These are phyloP conservation scores for Acrasis kona DNA, from an alignment of 78 protist genomes.

Conservation along the genomic window DNA sequence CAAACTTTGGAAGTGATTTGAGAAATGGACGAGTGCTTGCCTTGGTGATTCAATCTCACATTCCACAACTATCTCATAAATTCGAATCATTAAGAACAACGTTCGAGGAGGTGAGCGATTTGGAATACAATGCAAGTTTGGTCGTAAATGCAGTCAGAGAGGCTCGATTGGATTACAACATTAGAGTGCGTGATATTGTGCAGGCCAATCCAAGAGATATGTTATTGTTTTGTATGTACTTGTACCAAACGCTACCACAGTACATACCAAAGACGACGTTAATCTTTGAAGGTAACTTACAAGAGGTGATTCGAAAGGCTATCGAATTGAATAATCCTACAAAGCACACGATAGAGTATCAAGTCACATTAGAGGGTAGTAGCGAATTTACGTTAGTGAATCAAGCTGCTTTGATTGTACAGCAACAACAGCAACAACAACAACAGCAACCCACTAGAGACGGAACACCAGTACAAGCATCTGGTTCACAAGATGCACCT, in stretches of 20 bases:
- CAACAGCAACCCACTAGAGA: too few relatives aligned
- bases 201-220: background rate
- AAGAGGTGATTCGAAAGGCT: slow-evolving; percentile 5
- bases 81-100: too few relatives aligned
- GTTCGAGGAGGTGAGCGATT: background rate
- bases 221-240: slow-evolving; percentile 19
- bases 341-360: slow-evolving; percentile 10
- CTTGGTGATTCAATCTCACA: too few relatives aligned
- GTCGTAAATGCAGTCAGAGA: slow-evolving; percentile 8
- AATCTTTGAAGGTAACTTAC: slow-evolving; percentile 19
- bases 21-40: too few relatives aligned
- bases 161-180: background rate
- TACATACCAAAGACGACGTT: slow-evolving; percentile 41
- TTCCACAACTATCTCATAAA: too few relatives aligned
- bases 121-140: slow-evolving; percentile 6
- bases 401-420: too few relatives aligned
- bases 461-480: too few relatives aligned
- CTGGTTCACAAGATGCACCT: too few relatives aligned
- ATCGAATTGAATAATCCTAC: slow-evolving; percentile 51
- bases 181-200: background rate
- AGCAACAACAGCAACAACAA: too few relatives aligned
- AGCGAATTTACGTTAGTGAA: too few relatives aligned
- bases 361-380: slow-evolving; percentile 29
- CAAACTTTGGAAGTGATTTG: too few relatives aligned
- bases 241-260: slow-evolving; percentile 31